Evolutionary conservation across 2,329 filamentous ascomycete species (phyloP), one percentile per base, ranked within the genome.

Genomic region (Aspergillus alliaceus): DNA sequence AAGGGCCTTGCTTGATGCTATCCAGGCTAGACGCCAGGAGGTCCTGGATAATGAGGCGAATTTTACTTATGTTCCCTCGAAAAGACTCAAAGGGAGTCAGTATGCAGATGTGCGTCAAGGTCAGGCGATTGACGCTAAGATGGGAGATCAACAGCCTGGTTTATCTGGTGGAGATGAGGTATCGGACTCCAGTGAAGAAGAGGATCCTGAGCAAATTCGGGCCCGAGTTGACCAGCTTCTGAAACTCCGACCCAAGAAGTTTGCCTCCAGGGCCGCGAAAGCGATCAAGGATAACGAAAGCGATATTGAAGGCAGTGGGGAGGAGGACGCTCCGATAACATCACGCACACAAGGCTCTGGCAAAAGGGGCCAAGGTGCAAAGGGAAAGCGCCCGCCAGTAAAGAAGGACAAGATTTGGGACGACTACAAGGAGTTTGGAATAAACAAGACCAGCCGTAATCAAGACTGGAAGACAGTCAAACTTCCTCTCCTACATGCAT

Each of bases 401-500:
- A 53, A 57, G 24, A 40, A 31, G 3, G 7, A n/a, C 52, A 60
- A 47, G 11, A 29, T 15, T 24, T 60, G 57, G 51, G 48, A 71
- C 22, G 63, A 67, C 31, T 53, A 54, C 15, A 65, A 66, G 37
- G 59, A 62, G 6, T 67, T 74, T 53, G 62, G 63, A 18, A 67
- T 71, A 31, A 57, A 29, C 14, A 51, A 50, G 14, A 25, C 31
- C 2, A 18, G 42, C 9, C 31, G 40, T 12, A 27, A 37, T 14
- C 59, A 65, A 18, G 44, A 62, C 24, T 71, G 69, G 68, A 62
- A 58, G 11, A 56, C 55, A 4, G 58, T 77, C 29, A 68, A 57
- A 39, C 64, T 54, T 7, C 76, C 77, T 1, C 66, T 84, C 0
- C 65, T 89, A 1, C 85, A 89, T 58, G 79, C 85, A 63, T 89